Evolutionary conservation across 2,329 filamentous ascomycete genomes (phyloP).

Genomic region (Cyanodermella asteris): DNA sequence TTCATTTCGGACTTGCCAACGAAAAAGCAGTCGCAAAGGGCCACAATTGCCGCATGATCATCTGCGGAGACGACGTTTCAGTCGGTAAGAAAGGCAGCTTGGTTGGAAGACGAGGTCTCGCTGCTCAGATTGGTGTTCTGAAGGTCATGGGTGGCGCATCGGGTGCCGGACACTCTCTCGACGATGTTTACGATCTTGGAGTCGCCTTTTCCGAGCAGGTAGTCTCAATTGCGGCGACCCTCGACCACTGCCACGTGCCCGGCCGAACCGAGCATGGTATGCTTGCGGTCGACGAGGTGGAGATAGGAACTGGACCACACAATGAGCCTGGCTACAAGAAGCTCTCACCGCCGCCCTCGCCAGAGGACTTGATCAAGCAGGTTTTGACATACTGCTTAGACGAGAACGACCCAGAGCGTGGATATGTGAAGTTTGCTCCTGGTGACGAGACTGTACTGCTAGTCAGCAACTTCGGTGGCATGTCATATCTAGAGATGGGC

Average conservation of each 20-base stretch:
- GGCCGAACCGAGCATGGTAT: conserved; percentile 6
- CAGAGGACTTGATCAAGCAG: conserved; percentile 32
- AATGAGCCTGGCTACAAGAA: conserved; percentile 21
- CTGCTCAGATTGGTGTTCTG: conserved; percentile 8
- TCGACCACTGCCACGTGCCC: conserved; percentile 8
- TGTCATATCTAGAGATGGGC: conserved; percentile 49
- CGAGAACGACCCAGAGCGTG: conserved; percentile 43
- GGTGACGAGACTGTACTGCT: conserved; percentile 43
- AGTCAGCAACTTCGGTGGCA: conserved; percentile 55
- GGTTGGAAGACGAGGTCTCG: conserved; percentile 8
- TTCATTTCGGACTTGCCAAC: conserved; percentile 9
- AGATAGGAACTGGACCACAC: conserved; percentile 10
- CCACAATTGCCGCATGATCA: conserved; percentile 8
- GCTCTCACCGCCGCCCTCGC: no score
- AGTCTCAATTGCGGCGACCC: conserved; percentile 9
- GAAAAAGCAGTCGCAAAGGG: conserved; percentile 9
- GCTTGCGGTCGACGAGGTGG: no score
- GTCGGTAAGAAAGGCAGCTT: conserved; percentile 8
- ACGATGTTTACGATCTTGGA: conserved; percentile 6
- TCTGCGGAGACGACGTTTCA: conserved; percentile 9
- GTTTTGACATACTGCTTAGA: conserved; percentile 54
- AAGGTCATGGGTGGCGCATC: conserved; percentile 9
- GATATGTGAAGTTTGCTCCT: conserved; percentile 40
- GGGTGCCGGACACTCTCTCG: conserved; percentile 5
- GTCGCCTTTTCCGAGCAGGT: conserved; percentile 6